Evolutionary conservation across 2,329 filamentous ascomycete species (phyloP), one percentile per base, ranked within the genome.

Genomic region (Alternaria viburni): DNA sequence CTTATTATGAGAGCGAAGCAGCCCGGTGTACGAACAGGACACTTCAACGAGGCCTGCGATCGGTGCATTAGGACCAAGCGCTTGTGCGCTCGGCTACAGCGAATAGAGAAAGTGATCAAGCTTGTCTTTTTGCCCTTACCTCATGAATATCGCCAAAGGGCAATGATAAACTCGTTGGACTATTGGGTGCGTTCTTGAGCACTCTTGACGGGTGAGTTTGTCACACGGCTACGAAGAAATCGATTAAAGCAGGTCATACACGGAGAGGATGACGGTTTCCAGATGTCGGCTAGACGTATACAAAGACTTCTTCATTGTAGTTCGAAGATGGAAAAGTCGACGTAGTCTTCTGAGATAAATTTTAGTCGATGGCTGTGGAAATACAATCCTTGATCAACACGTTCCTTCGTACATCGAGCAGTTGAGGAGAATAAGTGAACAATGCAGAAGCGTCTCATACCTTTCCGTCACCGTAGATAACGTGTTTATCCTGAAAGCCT

Each of bases 51-150:
- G 4, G 28, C 57, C 3, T 64, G 61, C 19, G 52, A 57, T 43
- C 17, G 21, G 4, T 64, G 61, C 15, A 25, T 64, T 19, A 26
- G 19, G 15, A 19, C 3, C 12, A 19, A 41, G 10, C 52, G 46
- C 10, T 5, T 64, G 10, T 64, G 61, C 23, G 41, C 47, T 17
- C 50, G 61, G 13, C 46, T 52, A 2, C 36, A 44, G 10, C 21
- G n/a, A 13, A 26, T 23, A 0, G 11, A 17, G 1, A 9, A 6
- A 4, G 4, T n/a, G 6, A 47, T 28, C 3, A 30, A 11, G n/a
- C 19, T 62, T 6, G 59, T 6, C 4, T 46, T 59, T 23, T 21
- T 46, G 28, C 49, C 62, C 10, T n/a, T 64, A 10, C 62, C 62
- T 25, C 1, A 5, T 0, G 2, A 15, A 9, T 17, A 11, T n/a